Conservation (phyloP, 306 rosid species). For the Astragalus glycyphyllos region DNA sequence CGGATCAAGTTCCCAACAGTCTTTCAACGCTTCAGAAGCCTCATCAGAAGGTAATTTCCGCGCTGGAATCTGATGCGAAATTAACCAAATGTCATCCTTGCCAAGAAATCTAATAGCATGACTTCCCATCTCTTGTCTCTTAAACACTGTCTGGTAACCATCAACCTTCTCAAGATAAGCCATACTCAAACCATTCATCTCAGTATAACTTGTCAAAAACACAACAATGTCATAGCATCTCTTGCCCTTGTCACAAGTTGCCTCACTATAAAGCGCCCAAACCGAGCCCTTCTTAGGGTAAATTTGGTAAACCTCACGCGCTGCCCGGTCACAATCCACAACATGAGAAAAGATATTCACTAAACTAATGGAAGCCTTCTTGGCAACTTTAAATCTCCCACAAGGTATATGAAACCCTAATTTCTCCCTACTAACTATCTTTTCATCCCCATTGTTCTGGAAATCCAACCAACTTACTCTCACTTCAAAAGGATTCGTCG, state of each 20-base stretch:
- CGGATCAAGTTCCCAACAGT: conserved; percentile 97
- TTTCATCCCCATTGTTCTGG: conserved; percentile 60
- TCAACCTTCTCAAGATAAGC: conserved; percentile 90
- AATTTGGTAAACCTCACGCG: conserved; percentile 69
- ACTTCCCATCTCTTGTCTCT: conserved; percentile 77
- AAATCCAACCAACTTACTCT: conserved; percentile 84
- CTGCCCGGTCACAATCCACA: conserved; percentile 72
- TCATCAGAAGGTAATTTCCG: conserved; percentile 66
- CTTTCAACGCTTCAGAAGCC: conserved; percentile 61
- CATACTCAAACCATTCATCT: conserved; percentile 78
- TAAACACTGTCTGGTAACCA: conserved; percentile 79
- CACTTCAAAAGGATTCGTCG: conserved; percentile 74
- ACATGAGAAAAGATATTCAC: conserved; percentile 79
- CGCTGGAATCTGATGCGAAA: conserved; percentile 93
- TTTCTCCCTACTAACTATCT: conserved; percentile 53
- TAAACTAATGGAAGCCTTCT: conserved; percentile 59
- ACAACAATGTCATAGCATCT: conserved; percentile 68
- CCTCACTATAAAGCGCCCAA: conserved; percentile 79
- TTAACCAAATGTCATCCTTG: conserved; percentile 56
- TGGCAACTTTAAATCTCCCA: conserved; percentile 74
- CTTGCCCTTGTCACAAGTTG: conserved; percentile 50
- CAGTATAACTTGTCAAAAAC: conserved; percentile 73
- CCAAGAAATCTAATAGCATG: conserved; percentile 71
- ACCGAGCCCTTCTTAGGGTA: conserved; percentile 93
- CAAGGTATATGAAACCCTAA: conserved; percentile 70